Base-by-base conservation (phyloP, 345 rosid species). In the Dipteronia sinensis region DNA sequence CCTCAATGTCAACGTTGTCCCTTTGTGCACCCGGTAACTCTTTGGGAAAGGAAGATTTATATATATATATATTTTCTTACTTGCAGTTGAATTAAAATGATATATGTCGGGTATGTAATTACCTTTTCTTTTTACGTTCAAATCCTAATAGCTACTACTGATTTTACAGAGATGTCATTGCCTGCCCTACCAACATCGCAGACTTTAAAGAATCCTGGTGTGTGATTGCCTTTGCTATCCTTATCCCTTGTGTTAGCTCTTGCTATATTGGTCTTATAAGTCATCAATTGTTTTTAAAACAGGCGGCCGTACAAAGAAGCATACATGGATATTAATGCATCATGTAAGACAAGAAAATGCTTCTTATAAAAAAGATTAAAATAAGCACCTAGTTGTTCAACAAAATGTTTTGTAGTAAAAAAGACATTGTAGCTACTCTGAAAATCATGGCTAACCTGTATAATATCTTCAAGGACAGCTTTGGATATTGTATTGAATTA, bases 171-270 rank as follows among this genome's bases (percentile, higher is more conserved):
- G 87, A 93, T 96, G 98, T 92, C 99, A 11, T 82, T 96, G 82
- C 99, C 99, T 79, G 98, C 98, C 77, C 81, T 96, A 75, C 99
- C 98, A 71, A 94, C 93, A 59, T 92, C 97, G 1, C 87, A 92
- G 82, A 92, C 88, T 8, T 79, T 86, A 72, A 92, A 88, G 82
- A 94, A 88, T 82, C 81, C 78, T 9, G 99, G 99, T 95, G 64
- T 2, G 85, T 80, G 31, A 25, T 78, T 74, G 63, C 71, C 81
- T 51, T 44, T 9, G 23, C 1, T 38, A 19, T 23, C 49, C 40
- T 27, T 42, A 16, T 38, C 23, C 38, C 11, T 59, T 20, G 58
- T 70, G 40, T 62, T 12, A 44, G 69, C 31, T 56, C 34, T 71
- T 23, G 10, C 22, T 23, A 25, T 73, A 47, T 19, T 77, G 70